Evolutionary conservation across 2,329 filamentous ascomycete genomes (phyloP).

Genomic region (Aspergillus glaucus): DNA sequence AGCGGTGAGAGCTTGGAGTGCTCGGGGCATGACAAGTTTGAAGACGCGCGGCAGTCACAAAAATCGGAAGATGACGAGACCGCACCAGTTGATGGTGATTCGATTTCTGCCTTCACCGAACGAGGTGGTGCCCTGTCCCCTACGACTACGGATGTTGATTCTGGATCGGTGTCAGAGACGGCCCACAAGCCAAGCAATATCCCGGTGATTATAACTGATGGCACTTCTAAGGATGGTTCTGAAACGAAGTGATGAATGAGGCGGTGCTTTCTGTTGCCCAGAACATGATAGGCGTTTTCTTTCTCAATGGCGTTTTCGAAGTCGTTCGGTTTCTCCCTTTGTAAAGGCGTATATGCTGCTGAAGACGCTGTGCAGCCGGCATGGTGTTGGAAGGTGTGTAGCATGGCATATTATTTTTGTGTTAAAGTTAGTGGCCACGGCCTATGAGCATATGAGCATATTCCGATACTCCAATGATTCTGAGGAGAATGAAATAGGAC

Average conservation of each 20-base stretch:
- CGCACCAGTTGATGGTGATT: background rate
- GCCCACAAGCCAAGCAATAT: background rate
- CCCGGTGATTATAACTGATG: background rate
- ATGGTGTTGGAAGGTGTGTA: too few species aligned
- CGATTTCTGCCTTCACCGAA: background rate
- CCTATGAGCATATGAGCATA: too few species aligned
- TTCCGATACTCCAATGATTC: too few species aligned
- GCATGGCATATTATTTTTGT: too few species aligned
- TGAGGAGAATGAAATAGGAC: too few species aligned
- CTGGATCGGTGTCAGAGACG: background rate
- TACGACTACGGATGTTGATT: background rate
- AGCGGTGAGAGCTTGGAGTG: slow-evolving; percentile 17
- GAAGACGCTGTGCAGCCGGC: too few species aligned
- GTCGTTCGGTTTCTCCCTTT: background rate
- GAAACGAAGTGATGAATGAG: background rate
- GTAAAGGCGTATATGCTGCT: background rate
- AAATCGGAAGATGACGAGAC: background rate
- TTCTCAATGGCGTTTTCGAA: background rate
- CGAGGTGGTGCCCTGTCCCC: background rate
- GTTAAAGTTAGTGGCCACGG: too few species aligned
- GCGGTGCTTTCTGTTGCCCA: too few species aligned
- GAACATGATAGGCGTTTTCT: too few species aligned
- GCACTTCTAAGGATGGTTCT: background rate
- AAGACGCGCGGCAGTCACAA: slow-evolving; percentile 5
- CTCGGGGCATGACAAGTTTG: slow-evolving; percentile 19